Evolutionary conservation across 1,284 basidiomycete genomes (phyloP), one percentile per base, ranked within the genome.

Genomic region (Fomitopsis betulina): DNA sequence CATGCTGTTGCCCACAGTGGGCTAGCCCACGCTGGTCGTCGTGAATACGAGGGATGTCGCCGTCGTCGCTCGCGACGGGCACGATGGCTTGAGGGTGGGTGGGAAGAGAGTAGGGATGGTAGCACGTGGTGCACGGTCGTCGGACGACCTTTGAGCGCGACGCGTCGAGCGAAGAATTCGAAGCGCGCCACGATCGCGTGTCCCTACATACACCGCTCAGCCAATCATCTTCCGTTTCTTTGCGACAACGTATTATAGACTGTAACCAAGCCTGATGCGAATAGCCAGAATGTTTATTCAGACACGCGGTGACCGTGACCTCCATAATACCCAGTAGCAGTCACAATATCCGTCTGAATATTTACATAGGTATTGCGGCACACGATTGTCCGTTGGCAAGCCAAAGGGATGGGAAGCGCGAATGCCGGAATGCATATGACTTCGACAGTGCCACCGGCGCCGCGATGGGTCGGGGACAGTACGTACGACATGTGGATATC

Each of bases 1-100:
- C 81, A 84, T 84, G 49, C 32, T 23, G 30, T 21, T 37, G 49
- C 49, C 49, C 32, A 21, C 33, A 21, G 8, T n/a, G 32, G 49
- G 49, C 49, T 33, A 30, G 45, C 45, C 15, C 25, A 47, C 15
- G 23, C 45, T 25, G 42, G 21, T 43, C 42, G 42, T 12, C 21
- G 21, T 23, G 21, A 43, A 10, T 12, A n/a, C 30, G 30, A 30
- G 21, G 23, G 9, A 10, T 5, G 45, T 30, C 5, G 25, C 25
- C 13, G 45, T 30, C 49, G 49, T 32, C 35, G 49, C n/a, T 30
- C 3, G 33, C 32, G 49, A 51, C 17, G 47, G 19, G 33, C 32
- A 9, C 15, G 15, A 17, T 9, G 12, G 23, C 12, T 15, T 35
- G 45, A 15, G 45, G 23, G 9, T 12, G 45, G 45, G 49, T 51